Conservation (phyloP, 352 stramenopile genomes). For the Globisporangium solare region DNA sequence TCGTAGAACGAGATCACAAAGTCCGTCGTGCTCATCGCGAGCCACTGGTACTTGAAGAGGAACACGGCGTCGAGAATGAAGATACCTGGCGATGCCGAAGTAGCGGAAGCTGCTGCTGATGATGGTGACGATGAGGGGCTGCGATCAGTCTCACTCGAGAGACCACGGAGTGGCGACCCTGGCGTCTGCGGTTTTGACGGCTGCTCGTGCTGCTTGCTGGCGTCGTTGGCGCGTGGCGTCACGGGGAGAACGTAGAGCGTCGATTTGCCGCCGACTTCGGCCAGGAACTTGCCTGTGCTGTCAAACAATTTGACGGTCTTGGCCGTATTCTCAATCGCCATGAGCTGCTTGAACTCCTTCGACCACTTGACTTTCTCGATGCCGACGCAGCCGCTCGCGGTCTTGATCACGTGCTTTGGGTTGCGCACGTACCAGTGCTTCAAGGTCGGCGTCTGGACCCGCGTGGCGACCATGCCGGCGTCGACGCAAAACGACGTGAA, state of each 20-base stretch:
- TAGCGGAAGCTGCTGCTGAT: background rate
- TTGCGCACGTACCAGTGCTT: slow-evolving; percentile 77
- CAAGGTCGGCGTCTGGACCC: slow-evolving; percentile 31
- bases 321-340: slow-evolving; percentile 62
- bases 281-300: slow-evolving; percentile 40
- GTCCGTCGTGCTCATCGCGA: slow-evolving; percentile 70
- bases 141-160: no score
- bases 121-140: background rate
- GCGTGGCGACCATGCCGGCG: slow-evolving; percentile 73
- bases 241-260: slow-evolving; percentile 3
- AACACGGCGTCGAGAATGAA: slow-evolving; percentile 72
- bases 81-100: slow-evolving; percentile 19
- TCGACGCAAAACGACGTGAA: slow-evolving; percentile 87
- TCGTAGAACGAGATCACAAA: slow-evolving; percentile 82
- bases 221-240: slow-evolving; percentile 14
- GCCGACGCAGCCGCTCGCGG: slow-evolving; percentile 33
- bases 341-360: slow-evolving; percentile 45
- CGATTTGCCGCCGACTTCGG: slow-evolving; percentile 35
- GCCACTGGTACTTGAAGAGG: slow-evolving; percentile 48
- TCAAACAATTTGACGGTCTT: slow-evolving; percentile 72
- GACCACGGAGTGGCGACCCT: slow-evolving; percentile 2
- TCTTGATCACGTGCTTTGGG: slow-evolving; percentile 52
- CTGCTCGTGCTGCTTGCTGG: background rate
- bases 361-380: slow-evolving; percentile 78
- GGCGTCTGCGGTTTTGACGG: background rate